Evolutionary conservation across 2,329 filamentous ascomycete species (phyloP).

Genomic region (Lecanicillium sp.): DNA sequence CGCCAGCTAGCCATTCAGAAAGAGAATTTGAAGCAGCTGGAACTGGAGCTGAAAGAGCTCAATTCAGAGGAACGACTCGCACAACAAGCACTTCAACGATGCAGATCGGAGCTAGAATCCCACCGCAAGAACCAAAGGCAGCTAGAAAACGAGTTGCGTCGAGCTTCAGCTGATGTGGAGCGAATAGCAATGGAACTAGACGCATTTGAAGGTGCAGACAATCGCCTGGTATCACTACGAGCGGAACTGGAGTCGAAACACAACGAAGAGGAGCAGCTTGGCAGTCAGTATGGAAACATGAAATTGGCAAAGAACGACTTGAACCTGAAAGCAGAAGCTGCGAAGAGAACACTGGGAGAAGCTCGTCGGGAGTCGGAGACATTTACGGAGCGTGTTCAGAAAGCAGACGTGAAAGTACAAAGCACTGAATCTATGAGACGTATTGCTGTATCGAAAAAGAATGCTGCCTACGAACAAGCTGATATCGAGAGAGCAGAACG

Average conservation of each 20-base stretch:
- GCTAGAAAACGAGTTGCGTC: constrained; percentile 51
- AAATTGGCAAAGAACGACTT: constrained; percentile 43
- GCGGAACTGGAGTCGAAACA: constrained; percentile 52
- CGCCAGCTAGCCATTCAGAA: constrained; percentile 54
- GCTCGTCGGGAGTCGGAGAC: constrained; percentile 30
- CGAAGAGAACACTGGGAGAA: constrained; percentile 30
- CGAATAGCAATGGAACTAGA: constrained; percentile 54
- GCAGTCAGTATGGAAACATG: constrained; percentile 50
- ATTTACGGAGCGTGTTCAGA: constrained; percentile 44
- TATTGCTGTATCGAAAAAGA: constrained; percentile 55
- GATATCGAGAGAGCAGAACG: constrained; percentile 43
- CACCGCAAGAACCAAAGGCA: constrained; percentile 28
- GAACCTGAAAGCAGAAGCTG: constrained; percentile 36
- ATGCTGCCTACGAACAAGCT: constrained; percentile 47
- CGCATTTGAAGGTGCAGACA: constrained; percentile 61
- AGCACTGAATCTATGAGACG: constrained; percentile 43
- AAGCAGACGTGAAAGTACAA: constrained; percentile 49
- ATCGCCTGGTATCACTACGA: constrained; percentile 54
- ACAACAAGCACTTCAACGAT: constrained; percentile 42
- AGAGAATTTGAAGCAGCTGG: constrained; percentile 47
- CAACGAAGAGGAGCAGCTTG: constrained; percentile 40
- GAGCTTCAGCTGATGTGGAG: constrained; percentile 53
- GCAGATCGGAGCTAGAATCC: constrained; percentile 40
- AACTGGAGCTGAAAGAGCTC: constrained; percentile 47
- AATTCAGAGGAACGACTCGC: constrained; percentile 42